Evolutionary conservation across 108 stramenopile genomes (phyloP), one percentile per base, ranked within the genome.

Genomic region (Bacterosira constricta): DNA sequence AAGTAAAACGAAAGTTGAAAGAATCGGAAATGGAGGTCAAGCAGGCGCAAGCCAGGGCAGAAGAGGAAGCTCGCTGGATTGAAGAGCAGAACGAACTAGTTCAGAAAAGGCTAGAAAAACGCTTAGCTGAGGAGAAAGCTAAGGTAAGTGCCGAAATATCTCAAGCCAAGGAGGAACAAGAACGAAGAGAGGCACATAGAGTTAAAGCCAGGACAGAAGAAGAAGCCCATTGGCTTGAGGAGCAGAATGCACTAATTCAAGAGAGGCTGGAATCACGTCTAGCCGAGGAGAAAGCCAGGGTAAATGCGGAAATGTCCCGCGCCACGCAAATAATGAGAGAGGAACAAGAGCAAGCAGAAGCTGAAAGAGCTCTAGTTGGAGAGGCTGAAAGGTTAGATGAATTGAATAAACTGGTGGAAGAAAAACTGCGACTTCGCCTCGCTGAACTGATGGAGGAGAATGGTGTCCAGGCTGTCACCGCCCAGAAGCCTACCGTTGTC

Each of bases 391-490:
- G 42, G 52, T 27, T 37, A 39, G 63, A 41, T 5, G 63, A 66
- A 51, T n/a, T 53, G 26, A 65, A 75, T 32, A 51, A 64, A 20
- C 26, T 65, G 63, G 35, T 70, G 37, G 69, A 78, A 55, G 36
- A 56, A 37, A 69, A 52, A 51, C 54, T 60, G 17, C 53, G 29
- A 35, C 32, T 31, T 31, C 38, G 52, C 4, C 17, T 58, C 31
- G 44, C 34, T 11, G 68, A 69, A 49, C 18, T 36, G 53, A 54
- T 31, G 20, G 42, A 55, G 27, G 61, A 72, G 11, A 2, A 53
- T 7, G 54, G 41, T 36, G 27, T 20, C 11, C 44, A 27, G 36
- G 32, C 21, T 6, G 11, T 4, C n/a, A 56, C 6, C n/a, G n/a
- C n/a, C n/a, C n/a, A n/a, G n/a, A n/a, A n/a, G n/a, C n/a, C n/a